Conservation (phyloP, 306 rosid genomes). For the Mucuna pruriens region DNA sequence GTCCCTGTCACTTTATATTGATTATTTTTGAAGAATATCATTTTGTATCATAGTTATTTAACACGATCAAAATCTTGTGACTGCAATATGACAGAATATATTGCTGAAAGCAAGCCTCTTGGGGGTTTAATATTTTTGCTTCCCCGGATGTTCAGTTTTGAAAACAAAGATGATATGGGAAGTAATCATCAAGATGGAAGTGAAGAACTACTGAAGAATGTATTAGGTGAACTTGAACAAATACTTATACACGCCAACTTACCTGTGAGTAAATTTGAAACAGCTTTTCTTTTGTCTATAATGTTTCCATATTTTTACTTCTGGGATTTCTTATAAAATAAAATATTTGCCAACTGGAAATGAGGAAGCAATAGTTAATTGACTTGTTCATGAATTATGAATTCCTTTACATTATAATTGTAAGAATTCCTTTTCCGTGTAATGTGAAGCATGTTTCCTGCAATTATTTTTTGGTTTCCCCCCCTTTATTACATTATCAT, state of each 20-base stretch:
- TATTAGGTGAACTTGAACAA: conserved; percentile 77
- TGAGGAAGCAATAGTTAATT: not conserved
- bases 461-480: not conserved
- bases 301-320: not conserved
- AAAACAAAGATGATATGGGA: conserved; percentile 45
- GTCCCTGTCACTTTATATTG: conserved; percentile 8
- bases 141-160: conserved; percentile 70
- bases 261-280: conserved; percentile 75
- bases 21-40: conserved; percentile 32
- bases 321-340: conserved; percentile 23
- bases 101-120: conserved; percentile 73
- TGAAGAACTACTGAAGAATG: conserved; percentile 50
- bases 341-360: conserved; percentile 10
- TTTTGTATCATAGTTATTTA: conserved; percentile 16
- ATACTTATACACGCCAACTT: conserved; percentile 74
- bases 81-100: conserved; percentile 72
- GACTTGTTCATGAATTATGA: conserved; percentile 15
- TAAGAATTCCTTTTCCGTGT: not conserved
- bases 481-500: not conserved
- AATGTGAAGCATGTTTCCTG: not conserved
- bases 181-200: conserved; percentile 50
- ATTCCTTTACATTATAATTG: conserved; percentile 17
- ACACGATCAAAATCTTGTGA: conserved; percentile 37
- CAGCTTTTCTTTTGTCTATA: not conserved
- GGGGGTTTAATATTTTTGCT: conserved; percentile 91